phyloP scores from a whole-genome alignment of 1,139 yeast genomes.

The Torulaspora pretoriensis region DNA sequence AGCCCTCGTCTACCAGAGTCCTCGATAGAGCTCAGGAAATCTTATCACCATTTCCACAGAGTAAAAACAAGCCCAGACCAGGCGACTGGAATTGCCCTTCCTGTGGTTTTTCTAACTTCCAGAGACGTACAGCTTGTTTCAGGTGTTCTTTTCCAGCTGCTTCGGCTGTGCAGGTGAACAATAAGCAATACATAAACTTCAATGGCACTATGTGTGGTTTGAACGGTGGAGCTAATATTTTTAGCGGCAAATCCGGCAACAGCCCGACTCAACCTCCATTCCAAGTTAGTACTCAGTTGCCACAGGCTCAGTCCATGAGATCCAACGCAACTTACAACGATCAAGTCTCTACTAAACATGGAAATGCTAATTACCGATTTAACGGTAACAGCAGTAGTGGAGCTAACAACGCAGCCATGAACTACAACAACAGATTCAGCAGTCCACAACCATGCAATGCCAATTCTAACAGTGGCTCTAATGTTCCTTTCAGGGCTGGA shows the following conservation, averaged over 20 bases:
- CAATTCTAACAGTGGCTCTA: slow-evolving; percentile 34
- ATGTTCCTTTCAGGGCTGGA: slow-evolving; percentile 91
- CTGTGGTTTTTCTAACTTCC: slow-evolving; percentile 93
- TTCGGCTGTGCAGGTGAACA: slow-evolving; percentile 45
- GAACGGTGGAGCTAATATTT: slow-evolving; percentile 14
- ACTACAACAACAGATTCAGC: slow-evolving; percentile 16
- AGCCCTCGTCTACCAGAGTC: slow-evolving; percentile 75
- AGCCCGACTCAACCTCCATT: slow-evolving; percentile 11
- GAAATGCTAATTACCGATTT: slow-evolving; percentile 5
- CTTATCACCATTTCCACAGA: slow-evolving; percentile 78
- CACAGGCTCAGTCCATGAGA: slow-evolving; percentile 6
- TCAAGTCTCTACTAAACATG: slow-evolving; percentile 4
- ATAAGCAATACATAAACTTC: slow-evolving; percentile 16
- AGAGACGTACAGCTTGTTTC: slow-evolving; percentile 90
- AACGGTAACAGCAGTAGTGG: slow-evolving; percentile 14
- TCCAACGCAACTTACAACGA: not conserved
- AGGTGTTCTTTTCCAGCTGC: slow-evolving; percentile 89
- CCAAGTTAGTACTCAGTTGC: slow-evolving; percentile 12
- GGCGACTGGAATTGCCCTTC: slow-evolving; percentile 98
- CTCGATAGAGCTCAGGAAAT: slow-evolving; percentile 79
- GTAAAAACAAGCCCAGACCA: slow-evolving; percentile 88
- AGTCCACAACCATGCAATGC: slow-evolving; percentile 15
- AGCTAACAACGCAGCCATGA: slow-evolving; percentile 13
- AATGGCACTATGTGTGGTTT: slow-evolving; percentile 13
- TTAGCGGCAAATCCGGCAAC: slow-evolving; percentile 9